Conservation (phyloP, 2,329 filamentous ascomycete species). For the Xylaria polymorpha region DNA sequence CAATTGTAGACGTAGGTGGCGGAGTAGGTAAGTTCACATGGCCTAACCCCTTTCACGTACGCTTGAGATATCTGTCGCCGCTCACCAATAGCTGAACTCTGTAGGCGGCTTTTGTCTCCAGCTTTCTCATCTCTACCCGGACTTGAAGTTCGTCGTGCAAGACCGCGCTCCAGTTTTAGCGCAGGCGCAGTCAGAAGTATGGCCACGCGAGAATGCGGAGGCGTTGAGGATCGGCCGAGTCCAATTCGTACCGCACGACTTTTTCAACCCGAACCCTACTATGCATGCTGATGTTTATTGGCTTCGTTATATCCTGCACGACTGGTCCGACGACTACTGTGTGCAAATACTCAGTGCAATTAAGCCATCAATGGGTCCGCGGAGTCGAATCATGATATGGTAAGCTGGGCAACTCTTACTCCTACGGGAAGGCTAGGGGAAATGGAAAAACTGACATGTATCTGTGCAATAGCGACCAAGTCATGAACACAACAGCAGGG, state of each 20-base stretch:
- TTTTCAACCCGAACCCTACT: constrained; percentile 50
- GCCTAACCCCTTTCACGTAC: background rate
- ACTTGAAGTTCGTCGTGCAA: constrained; percentile 53
- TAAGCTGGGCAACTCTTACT: background rate
- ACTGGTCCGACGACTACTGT: constrained; percentile 53
- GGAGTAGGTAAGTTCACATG: constrained; percentile 33
- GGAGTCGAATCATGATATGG: constrained; percentile 39
- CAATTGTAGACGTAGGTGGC: constrained; percentile 38
- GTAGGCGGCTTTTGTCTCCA: constrained; percentile 50
- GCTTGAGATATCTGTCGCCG: background rate
- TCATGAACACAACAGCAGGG: constrained; percentile 53
- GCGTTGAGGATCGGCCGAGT: constrained; percentile 34
- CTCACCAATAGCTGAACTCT: background rate
- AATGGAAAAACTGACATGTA: background rate
- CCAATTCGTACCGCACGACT: constrained; percentile 48
- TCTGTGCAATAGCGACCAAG: constrained; percentile 47
- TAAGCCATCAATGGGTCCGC: constrained; percentile 37
- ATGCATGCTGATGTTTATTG: constrained; percentile 38
- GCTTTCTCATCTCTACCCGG: constrained; percentile 49
- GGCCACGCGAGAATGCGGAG: constrained; percentile 18
- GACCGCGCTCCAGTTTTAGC: constrained; percentile 46
- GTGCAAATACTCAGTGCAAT: constrained; percentile 45
- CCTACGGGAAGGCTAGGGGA: background rate
- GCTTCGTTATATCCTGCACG: constrained; percentile 44
- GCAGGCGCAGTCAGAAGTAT: constrained; percentile 21